Evolutionary conservation across 176 grass and related monocot species (phyloP), one percentile per base, ranked within the genome.

Genomic region (Phyllostachys edulis): DNA sequence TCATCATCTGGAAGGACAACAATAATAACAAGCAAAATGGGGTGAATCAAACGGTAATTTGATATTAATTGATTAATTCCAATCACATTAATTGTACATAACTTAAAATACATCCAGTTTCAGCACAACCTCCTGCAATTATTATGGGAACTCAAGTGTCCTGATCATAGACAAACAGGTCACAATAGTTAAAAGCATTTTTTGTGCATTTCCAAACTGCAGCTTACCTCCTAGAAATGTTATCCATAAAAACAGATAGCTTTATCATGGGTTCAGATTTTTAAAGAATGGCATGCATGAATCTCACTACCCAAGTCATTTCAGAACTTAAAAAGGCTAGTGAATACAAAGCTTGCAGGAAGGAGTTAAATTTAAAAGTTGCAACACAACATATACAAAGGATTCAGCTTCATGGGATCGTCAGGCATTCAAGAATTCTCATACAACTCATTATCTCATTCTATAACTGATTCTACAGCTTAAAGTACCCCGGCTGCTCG

Each of bases 1-100:
- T 95, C 96, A 10, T 91, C 90, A 78, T 92, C 90, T 92, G 61
- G 61, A 45, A 75, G 15, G 11, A 75, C 47, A 61, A 62, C 10
- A 62, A 68, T 59, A 24, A 34, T 63, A 41, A 56, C 17, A 71
- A 64, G 55, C 67, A 13, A 0, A 5, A 71, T 12, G 4, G 20
- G 69, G 60, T 38, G 32, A 29, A 27, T 21, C 17, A 69, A 86
- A 47, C 29, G 36, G 26, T 61, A 76, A 24, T 21, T 60, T 16
- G 21, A 14, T 17, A 27, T 11, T 49, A 24, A 18, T 50, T 26
- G 9, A 44, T 20, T 63, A n/a, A 67, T 37, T 20, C n/a, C 17
- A 60, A 75, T 44, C 17, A 80, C 66, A 85, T 59, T 29, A 70
- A 59, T 16, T 69, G 61, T 16, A 68, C 18, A 38, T 60, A 70